Evolutionary conservation across 163 green algal genomes (phyloP).

Genomic region (Dunaliella salina): DNA sequence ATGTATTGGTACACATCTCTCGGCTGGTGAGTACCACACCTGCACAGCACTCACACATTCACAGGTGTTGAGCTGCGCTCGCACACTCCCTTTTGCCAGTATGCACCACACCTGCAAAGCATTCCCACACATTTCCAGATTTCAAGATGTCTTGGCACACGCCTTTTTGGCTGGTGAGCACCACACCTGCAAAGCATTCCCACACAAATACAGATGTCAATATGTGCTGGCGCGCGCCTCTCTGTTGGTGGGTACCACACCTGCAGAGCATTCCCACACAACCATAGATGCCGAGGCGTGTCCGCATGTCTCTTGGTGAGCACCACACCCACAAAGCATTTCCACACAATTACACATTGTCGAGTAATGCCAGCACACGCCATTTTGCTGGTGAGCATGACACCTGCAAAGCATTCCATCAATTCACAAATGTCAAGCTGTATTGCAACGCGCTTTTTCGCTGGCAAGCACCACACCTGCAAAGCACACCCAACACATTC

Average conservation of each 20-base stretch:
- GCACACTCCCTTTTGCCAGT: not conserved
- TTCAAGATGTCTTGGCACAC: no score
- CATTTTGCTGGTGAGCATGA: not conserved
- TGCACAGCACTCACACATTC: not conserved
- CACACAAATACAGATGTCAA: no score
- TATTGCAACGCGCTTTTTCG: constrained; percentile 48
- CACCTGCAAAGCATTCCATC: not conserved
- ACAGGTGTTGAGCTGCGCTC: no score
- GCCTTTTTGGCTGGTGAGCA: not conserved
- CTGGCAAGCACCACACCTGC: not conserved
- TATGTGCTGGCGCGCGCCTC: not conserved
- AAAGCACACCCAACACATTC: no score
- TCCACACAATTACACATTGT: not conserved
- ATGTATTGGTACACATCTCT: constrained; percentile 52
- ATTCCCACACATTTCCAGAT: no score
- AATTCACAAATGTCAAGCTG: constrained; percentile 50
- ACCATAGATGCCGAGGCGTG: constrained; percentile 49
- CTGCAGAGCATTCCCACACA: not conserved
- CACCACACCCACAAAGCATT: no score
- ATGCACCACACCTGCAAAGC: no score
- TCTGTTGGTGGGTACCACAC: not conserved
- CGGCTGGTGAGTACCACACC: constrained; percentile 6
- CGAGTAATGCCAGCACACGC: constrained; percentile 27
- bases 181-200: no score
- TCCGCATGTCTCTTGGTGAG: constrained; percentile 33